phyloP scores from a whole-genome alignment of 352 stramenopile genomes.

The Globisporangium solare region DNA sequence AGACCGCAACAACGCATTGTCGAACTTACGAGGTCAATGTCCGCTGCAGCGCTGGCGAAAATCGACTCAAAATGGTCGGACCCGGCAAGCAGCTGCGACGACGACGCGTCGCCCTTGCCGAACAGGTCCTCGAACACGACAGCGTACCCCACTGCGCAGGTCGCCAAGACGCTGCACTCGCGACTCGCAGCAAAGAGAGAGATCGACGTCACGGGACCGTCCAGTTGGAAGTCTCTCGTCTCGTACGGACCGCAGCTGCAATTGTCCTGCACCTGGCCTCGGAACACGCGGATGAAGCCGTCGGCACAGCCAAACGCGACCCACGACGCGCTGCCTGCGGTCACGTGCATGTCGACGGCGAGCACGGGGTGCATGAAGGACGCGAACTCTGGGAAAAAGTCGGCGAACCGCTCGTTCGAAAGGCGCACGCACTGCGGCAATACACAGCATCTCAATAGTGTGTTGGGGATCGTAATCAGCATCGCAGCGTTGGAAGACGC shows the following conservation, averaged over 20 bases:
- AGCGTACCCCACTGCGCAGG: conserved; percentile 55
- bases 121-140: conserved; percentile 55
- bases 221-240: conserved; percentile 45
- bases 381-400: conserved; percentile 68
- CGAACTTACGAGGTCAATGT: conserved; percentile 52
- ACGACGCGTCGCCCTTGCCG: conserved; percentile 11
- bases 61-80: conserved; percentile 66
- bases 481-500: too few relatives aligned
- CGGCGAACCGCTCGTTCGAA: conserved; percentile 53
- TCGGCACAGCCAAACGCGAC: conserved; percentile 68
- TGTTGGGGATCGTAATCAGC: not conserved
- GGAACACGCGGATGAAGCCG: conserved; percentile 50
- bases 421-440: conserved; percentile 38
- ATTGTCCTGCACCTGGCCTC: conserved; percentile 24
- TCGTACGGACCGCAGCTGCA: conserved; percentile 43
- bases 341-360: conserved; percentile 32
- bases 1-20: not conserved
- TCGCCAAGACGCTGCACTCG: conserved; percentile 53
- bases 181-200: conserved; percentile 34
- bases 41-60: conserved; percentile 40
- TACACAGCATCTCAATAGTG: not conserved
- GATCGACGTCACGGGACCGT: conserved; percentile 56
- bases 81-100: conserved; percentile 22
- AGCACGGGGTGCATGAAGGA: conserved; percentile 53
- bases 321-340: conserved; percentile 28